Conservation (phyloP, 805 yeast genomes). For the Kazachstania psychrophila region DNA sequence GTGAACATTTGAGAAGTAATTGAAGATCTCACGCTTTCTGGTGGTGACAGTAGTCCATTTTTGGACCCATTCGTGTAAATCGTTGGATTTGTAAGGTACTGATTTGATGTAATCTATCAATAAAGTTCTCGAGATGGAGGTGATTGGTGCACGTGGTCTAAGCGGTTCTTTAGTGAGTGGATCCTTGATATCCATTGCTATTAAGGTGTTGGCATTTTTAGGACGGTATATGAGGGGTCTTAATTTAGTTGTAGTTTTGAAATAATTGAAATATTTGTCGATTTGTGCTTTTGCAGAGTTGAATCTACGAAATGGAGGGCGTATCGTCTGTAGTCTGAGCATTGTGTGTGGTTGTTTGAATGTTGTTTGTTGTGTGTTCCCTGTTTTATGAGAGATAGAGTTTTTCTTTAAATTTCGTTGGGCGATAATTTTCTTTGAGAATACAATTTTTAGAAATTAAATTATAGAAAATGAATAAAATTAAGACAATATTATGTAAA, state of each 20-base stretch:
- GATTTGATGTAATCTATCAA: constrained; percentile 21
- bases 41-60: constrained; percentile 21
- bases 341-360: background rate
- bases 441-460: too few relatives aligned
- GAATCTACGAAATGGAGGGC: background rate
- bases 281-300: constrained; percentile 19
- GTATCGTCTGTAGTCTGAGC: background rate
- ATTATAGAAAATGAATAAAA: too few relatives aligned
- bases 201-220: constrained; percentile 31
- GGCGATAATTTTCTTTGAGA: too few relatives aligned
- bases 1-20: constrained; percentile 18
- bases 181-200: constrained; percentile 35
- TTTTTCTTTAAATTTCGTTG: too few relatives aligned
- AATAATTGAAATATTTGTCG: constrained; percentile 29
- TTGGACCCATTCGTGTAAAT: constrained; percentile 18
- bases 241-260: constrained; percentile 26
- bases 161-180: constrained; percentile 27
- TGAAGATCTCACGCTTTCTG: constrained; percentile 21
- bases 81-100: constrained; percentile 13
- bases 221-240: constrained; percentile 36
- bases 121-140: constrained; percentile 22
- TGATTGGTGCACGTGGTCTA: constrained; percentile 28
- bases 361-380: background rate
- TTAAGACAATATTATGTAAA: too few relatives aligned
- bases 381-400: too few relatives aligned